phyloP scores from a whole-genome alignment of 495 filamentous ascomycete species.

The Podospora comata region DNA sequence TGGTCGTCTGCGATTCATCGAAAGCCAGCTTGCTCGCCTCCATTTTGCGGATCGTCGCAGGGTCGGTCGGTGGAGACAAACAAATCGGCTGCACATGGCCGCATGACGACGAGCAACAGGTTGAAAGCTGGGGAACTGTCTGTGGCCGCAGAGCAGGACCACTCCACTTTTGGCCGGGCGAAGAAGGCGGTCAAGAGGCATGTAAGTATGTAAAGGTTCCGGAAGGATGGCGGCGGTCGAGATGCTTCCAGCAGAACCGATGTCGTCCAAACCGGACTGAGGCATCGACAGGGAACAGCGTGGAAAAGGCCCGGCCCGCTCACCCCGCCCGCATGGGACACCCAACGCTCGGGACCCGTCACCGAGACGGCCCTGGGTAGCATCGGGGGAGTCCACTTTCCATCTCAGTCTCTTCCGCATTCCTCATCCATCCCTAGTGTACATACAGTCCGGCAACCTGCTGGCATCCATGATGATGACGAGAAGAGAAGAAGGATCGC shows the following conservation, averaged over 20 bases:
- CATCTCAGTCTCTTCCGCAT: background rate
- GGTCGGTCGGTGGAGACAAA: background rate
- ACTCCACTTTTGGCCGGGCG: background rate
- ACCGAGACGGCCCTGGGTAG: background rate
- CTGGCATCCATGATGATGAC: background rate
- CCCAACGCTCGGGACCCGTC: background rate
- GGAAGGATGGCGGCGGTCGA: background rate
- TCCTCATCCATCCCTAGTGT: background rate
- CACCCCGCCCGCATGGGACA: slow-evolving; percentile 1
- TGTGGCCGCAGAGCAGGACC: background rate
- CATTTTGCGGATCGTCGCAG: background rate
- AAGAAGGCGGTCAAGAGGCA: slow-evolving; percentile 1
- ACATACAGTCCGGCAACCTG: background rate
- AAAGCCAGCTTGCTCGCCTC: background rate
- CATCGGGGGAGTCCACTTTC: background rate
- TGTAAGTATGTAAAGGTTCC: background rate
- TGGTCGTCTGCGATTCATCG: background rate
- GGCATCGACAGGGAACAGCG: background rate
- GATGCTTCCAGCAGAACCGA: background rate
- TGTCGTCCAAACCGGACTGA: background rate
- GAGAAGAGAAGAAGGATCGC: background rate
- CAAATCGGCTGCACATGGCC: background rate
- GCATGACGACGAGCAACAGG: background rate
- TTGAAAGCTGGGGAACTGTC: background rate
- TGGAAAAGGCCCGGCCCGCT: slow-evolving; percentile 6